phyloP scores from a whole-genome alignment of 2,329 filamentous ascomycete genomes.

The Penicillium sp. region DNA sequence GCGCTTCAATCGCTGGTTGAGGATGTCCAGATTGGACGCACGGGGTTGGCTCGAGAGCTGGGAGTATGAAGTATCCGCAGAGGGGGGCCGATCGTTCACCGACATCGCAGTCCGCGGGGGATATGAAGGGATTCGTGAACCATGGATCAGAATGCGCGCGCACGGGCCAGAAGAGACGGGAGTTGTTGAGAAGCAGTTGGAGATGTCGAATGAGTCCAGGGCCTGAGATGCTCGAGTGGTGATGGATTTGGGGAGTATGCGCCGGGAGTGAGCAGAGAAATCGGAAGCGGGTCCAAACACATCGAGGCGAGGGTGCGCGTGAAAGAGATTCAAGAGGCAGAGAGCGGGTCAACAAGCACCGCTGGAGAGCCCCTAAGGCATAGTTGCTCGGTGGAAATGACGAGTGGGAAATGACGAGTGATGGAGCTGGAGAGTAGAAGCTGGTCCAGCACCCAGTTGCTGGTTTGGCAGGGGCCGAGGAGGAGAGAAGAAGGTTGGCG shows the following conservation, averaged over 20 bases:
- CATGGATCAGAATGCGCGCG: slow-evolving; percentile 16
- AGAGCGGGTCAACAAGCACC: background rate
- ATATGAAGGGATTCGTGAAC: slow-evolving; percentile 21
- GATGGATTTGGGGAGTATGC: slow-evolving; percentile 14
- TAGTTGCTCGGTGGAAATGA: background rate
- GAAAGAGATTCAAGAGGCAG: background rate
- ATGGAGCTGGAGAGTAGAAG: background rate
- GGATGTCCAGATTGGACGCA: slow-evolving; percentile 33
- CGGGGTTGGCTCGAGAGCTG: slow-evolving; percentile 26
- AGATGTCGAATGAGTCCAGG: background rate
- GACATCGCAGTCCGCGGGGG: slow-evolving; percentile 44
- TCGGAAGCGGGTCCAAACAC: slow-evolving; percentile 23
- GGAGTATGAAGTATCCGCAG: slow-evolving; percentile 32
- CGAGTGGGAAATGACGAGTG: background rate
- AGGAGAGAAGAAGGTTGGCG: background rate
- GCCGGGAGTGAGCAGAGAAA: slow-evolving; percentile 11
- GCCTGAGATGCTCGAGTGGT: slow-evolving; percentile 2
- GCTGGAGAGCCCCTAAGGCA: background rate
- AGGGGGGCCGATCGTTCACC: slow-evolving; percentile 39
- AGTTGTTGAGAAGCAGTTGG: background rate
- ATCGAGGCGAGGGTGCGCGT: slow-evolving; percentile 22
- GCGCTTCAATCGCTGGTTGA: slow-evolving; percentile 44
- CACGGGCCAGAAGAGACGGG: slow-evolving; percentile 4
- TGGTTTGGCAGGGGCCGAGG: background rate
- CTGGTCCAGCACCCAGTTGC: background rate